Evolutionary conservation across 225 moss, liverwort and hornwort genomes (phyloP).

Genomic region (Lunularia cruciata): DNA sequence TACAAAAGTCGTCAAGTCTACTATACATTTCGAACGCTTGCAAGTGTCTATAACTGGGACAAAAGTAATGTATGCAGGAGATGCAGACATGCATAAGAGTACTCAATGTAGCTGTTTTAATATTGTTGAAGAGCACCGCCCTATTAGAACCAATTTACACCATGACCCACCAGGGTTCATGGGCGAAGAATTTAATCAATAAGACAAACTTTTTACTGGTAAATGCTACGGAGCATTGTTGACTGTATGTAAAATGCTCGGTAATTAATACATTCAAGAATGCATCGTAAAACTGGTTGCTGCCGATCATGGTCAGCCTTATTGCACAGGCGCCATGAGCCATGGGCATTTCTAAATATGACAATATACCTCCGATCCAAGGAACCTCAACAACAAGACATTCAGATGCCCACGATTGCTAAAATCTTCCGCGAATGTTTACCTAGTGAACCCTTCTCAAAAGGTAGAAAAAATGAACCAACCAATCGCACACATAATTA

Average conservation of each 20-base stretch:
- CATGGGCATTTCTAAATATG: conserved; percentile 17
- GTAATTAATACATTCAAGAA: conserved; percentile 8
- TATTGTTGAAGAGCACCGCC: not conserved
- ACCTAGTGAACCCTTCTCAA: conserved; percentile 18
- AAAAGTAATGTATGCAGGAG: not conserved
- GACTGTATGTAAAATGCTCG: conserved; percentile 18
- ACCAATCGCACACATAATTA: conserved; percentile 4
- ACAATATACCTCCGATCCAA: conserved; percentile 5
- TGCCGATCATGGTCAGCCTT: conserved; percentile 22
- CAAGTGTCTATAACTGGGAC: too few species aligned
- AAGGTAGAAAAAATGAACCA: conserved; percentile 14
- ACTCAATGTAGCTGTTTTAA: not conserved
- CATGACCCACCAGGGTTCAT: not conserved
- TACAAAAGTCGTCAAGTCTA: not conserved
- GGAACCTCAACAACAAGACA: conserved; percentile 19
- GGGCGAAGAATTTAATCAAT: not conserved
- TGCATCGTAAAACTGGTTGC: conserved; percentile 12
- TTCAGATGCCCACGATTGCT: conserved; percentile 10
- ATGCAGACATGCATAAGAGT: too few species aligned
- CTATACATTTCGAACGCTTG: too few species aligned
- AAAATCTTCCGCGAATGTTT: conserved; percentile 9
- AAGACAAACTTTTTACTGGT: conserved; percentile 7
- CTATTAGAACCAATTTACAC: not conserved
- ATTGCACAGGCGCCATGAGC: conserved; percentile 22
- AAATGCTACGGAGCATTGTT: conserved; percentile 13